Conservation (phyloP, 2,329 filamentous ascomycete species). For the Stagonosporopsis chrysanthemi region DNA sequence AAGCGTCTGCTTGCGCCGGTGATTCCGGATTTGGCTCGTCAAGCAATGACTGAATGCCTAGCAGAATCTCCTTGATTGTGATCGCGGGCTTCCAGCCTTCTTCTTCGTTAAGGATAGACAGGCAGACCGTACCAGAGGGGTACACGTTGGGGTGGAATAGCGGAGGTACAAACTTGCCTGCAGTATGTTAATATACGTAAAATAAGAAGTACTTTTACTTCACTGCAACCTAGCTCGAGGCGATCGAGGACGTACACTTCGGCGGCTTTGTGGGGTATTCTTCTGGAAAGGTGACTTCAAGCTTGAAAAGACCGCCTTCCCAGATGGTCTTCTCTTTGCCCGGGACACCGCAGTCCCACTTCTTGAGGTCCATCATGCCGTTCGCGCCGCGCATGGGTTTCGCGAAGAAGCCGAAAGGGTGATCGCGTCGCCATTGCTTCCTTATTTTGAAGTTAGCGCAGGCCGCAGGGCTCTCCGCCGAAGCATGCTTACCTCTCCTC, state of each 20-base stretch:
- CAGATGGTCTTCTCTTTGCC: slow-evolving; percentile 97
- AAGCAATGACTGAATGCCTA: slow-evolving; percentile 94
- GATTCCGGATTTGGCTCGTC: slow-evolving; percentile 97
- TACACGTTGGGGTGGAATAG: slow-evolving; percentile 99
- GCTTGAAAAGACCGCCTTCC: slow-evolving; percentile 97
- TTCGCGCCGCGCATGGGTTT: slow-evolving; percentile 81
- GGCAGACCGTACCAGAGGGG: slow-evolving; percentile 94
- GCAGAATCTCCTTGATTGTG: slow-evolving; percentile 95
- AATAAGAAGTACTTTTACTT: not conserved
- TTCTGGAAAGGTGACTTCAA: slow-evolving; percentile 91
- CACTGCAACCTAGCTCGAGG: not conserved
- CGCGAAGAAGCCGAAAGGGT: slow-evolving; percentile 97
- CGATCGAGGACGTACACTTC: slow-evolving; percentile 74
- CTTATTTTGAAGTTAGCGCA: slow-evolving; percentile 62
- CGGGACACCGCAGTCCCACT: slow-evolving; percentile 95
- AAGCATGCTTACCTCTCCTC: slow-evolving; percentile 46
- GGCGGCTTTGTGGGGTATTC: slow-evolving; percentile 99
- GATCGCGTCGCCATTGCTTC: slow-evolving; percentile 96
- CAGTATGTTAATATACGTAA: slow-evolving; percentile 4
- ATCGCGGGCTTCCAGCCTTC: slow-evolving; percentile 99
- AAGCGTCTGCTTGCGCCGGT: slow-evolving; percentile 95
- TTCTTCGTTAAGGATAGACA: slow-evolving; percentile 97
- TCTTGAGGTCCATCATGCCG: slow-evolving; percentile 88
- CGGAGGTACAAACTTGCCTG: slow-evolving; percentile 95
- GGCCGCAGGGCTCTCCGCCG: not conserved